Base-by-base conservation (phyloP, 805 yeast species). In the Danielia reshetovae region DNA sequence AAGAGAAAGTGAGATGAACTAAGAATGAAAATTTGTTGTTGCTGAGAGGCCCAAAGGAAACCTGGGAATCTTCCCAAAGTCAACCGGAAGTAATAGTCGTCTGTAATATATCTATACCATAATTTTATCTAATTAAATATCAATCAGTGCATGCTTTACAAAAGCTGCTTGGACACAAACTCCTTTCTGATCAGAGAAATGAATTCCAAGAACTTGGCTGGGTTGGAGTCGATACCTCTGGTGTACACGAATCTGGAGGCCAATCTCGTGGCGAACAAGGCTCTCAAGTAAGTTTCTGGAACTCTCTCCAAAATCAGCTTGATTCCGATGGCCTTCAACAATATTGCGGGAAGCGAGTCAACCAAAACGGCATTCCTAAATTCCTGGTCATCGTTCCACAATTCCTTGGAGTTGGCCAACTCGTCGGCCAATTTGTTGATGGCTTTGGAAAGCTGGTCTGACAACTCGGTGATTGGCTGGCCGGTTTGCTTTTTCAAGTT, bases 351-450 rank as follows among this genome's bases (percentile, higher is more conserved):
- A 40, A 90, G 76, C 4, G 95, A 84, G 48, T 81, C 83, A 16
- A 70, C 53, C 47, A 93, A 72, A 13, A 90, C 82, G 14, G 78
- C 79, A 53, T 85, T 78, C 62, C 96, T 77, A 68, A 93, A 81
- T 32, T 61, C 70, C 7, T 65, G 61, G 57, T 93, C 97, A 46
- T 81, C 83, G 48, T 75, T 74, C 94, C 97, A 87, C 52, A 93
- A 70, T 55, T 83, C 89, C 49, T 76, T 76, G 16, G 93, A 81
- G 30, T 76, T 72, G 24, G 93, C 81, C 51, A 90, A 75, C 65
- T 88, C 94, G 55, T 86, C 96, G 32, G 81, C 85, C 47, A 89
- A 72, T 48, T 82, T 79, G 61, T 87, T 89, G 58, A 89, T 89
- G 21, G 94, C 81, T 41, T 72, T 70, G 6, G 96, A 85, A 36